Conservation (phyloP, 1,139 yeast genomes). For the Candida pseudocylindracea region DNA sequence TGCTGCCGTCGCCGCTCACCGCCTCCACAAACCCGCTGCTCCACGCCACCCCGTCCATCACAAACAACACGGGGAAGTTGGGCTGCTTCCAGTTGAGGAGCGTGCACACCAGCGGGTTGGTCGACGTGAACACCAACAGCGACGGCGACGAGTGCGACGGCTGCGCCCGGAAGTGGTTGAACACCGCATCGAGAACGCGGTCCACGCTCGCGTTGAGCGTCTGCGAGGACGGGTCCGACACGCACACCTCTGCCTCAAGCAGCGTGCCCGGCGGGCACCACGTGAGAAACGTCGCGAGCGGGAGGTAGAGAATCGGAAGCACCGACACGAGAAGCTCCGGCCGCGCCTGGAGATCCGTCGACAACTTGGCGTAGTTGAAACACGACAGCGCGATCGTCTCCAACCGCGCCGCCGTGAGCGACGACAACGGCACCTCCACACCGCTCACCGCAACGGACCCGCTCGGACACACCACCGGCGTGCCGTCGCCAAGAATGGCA, state of each 20-base stretch:
- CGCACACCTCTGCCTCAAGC: no score
- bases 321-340: conserved; percentile 16
- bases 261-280: no score
- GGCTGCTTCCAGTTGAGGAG: conserved; percentile 97
- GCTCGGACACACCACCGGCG: conserved; percentile 63
- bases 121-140: conserved; percentile 63
- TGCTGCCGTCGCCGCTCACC: conserved; percentile 3
- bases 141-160: conserved; percentile 6
- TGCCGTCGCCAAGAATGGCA: conserved; percentile 59
- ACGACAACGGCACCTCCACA: conserved; percentile 28
- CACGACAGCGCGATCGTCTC: conserved; percentile 18
- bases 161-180: conserved; percentile 41
- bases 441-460: conserved; percentile 38
- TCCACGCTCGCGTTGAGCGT: conserved; percentile 61
- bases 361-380: conserved; percentile 19
- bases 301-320: conserved; percentile 24
- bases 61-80: conserved; percentile 80
- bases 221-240: conserved; percentile 24
- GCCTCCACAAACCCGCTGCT: conserved; percentile 18
- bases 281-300: conserved; percentile 37
- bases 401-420: conserved; percentile 18
- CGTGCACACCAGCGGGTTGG: conserved; percentile 76
- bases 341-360: conserved; percentile 17
- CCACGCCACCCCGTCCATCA: conserved; percentile 43
- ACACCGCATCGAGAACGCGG: conserved; percentile 43